Conservation (phyloP, 2,329 filamentous ascomycete genomes). For the Colletotrichum coccodes region DNA sequence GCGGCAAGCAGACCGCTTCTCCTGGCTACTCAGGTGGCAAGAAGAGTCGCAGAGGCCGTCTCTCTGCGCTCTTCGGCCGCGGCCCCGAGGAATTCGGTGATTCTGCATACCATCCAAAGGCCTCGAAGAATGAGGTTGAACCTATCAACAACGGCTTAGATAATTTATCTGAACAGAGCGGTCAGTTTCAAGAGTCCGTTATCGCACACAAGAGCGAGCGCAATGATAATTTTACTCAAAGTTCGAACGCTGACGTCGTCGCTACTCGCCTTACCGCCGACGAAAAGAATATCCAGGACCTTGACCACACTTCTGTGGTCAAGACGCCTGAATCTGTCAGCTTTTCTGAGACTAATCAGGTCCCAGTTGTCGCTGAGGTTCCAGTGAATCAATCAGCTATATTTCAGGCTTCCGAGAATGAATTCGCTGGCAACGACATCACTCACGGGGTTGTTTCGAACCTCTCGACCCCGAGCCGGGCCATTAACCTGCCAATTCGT, state of each 20-base stretch:
- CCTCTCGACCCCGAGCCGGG: background rate
- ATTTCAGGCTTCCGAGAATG: background rate
- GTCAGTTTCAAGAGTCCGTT: background rate
- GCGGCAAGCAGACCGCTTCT: background rate
- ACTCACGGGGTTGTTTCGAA: background rate
- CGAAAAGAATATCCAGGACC: background rate
- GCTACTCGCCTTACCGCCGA: background rate
- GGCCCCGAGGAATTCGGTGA: background rate
- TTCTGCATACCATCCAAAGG: background rate
- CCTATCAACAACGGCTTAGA: background rate
- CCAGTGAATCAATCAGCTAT: too few species aligned
- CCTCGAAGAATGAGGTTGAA: background rate
- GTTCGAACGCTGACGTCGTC: background rate
- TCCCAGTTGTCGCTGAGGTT: background rate
- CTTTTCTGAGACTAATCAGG: background rate
- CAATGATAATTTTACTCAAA: background rate
- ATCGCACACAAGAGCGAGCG: background rate
- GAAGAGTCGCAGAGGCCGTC: background rate
- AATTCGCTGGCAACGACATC: background rate
- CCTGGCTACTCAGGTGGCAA: background rate
- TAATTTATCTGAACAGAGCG: background rate
- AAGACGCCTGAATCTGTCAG: background rate
- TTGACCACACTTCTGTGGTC: background rate
- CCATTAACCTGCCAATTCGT: background rate
- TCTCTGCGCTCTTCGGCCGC: slow-evolving; percentile 15